Evolutionary conservation across 176 grass and related monocot genomes (phyloP).

Genomic region (Pharus latifolius): DNA sequence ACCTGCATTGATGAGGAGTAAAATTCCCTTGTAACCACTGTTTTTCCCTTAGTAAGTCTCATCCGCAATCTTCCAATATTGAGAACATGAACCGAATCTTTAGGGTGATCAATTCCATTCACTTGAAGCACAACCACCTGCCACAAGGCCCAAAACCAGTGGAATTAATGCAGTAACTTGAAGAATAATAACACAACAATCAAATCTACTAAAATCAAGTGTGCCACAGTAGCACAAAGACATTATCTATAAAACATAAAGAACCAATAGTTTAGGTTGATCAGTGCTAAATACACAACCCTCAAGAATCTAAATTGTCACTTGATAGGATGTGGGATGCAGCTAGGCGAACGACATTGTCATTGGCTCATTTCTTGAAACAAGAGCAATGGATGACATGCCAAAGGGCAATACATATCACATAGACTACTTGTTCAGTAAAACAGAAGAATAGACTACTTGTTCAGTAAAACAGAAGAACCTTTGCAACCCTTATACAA

Average conservation of each 20-base stretch:
- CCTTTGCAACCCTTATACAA: background rate
- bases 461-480: background rate
- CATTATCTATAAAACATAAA: no score
- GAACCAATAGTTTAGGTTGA: background rate
- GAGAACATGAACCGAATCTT: slow-evolving; percentile 55
- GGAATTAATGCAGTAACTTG: no score
- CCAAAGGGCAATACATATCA: background rate
- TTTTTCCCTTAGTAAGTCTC: slow-evolving; percentile 62
- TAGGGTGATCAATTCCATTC: slow-evolving; percentile 59
- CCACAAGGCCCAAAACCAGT: background rate
- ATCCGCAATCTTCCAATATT: slow-evolving; percentile 66
- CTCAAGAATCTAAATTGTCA: background rate
- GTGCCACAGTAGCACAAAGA: no score
- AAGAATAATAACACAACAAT: no score
- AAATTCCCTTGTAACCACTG: slow-evolving; percentile 69
- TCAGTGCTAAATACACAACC: background rate
- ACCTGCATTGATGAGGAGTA: slow-evolving; percentile 93
- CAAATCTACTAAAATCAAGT: no score
- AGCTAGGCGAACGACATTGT: background rate
- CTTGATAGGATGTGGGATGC: background rate
- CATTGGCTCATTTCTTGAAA: background rate
- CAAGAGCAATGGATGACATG: background rate
- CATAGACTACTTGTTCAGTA: background rate
- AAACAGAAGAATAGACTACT: background rate
- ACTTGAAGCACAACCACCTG: slow-evolving; percentile 64